Conservation (phyloP, 2,329 filamentous ascomycete species). For the Cordyceps militaris region DNA sequence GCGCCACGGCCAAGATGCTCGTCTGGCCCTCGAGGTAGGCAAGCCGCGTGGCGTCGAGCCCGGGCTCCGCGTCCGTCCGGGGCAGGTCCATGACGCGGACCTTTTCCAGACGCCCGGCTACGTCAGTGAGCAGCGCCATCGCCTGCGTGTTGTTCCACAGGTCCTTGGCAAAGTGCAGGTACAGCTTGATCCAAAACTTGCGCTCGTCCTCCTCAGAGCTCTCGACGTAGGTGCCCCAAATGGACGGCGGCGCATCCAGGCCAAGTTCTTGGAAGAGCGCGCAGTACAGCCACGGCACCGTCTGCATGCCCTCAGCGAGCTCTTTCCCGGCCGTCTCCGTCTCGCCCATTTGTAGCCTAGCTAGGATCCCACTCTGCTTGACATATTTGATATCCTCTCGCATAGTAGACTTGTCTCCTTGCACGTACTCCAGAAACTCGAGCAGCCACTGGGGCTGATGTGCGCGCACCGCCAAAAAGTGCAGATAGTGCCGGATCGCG, state of each 20-base stretch:
- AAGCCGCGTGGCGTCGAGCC: conserved; percentile 59
- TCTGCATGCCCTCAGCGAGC: conserved; percentile 61
- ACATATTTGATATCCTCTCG: conserved; percentile 56
- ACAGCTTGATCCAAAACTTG: conserved; percentile 66
- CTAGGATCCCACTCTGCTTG: conserved; percentile 68
- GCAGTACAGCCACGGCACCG: conserved; percentile 78
- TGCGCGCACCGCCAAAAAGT: conserved; percentile 77
- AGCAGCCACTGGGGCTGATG: conserved; percentile 71
- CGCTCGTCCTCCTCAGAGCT: conserved; percentile 52
- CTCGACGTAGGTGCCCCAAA: conserved; percentile 70
- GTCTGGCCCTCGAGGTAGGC: conserved; percentile 72
- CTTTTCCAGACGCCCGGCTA: conserved; percentile 47
- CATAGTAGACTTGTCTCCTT: conserved; percentile 20
- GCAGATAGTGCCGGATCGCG: conserved; percentile 70
- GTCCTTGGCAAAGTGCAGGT: conserved; percentile 69
- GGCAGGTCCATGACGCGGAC: conserved; percentile 34
- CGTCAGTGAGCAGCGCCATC: conserved; percentile 60
- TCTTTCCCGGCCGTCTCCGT: conserved; percentile 55
- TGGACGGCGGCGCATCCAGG: conserved; percentile 66
- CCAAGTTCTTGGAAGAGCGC: conserved; percentile 73
- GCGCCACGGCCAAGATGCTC: conserved; percentile 61
- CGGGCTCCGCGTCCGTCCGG: conserved; percentile 31
- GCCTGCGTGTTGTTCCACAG: conserved; percentile 78
- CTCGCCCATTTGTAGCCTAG: conserved; percentile 65
- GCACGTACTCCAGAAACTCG: conserved; percentile 50